Percentiles rank a stretch among this genome's conserved stretches.
Conservation (phyloP, 768 basidiomycete species). For the Kockovaella imperatae region DNA sequence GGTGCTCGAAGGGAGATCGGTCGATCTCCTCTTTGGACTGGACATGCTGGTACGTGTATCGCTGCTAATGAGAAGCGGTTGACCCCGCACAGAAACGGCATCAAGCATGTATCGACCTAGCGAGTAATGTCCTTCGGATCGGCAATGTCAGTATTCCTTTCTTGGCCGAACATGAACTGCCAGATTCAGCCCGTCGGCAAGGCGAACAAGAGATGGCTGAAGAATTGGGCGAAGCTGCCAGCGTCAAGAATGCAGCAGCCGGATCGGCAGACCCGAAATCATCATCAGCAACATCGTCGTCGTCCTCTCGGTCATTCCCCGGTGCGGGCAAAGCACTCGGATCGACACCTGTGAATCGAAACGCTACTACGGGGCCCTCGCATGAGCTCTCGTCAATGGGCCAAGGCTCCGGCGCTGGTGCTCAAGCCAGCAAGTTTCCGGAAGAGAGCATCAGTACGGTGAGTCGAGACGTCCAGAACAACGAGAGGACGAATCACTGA, state of each 20-base stretch:
- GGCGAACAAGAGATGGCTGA: constrained; percentile 42
- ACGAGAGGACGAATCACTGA: background rate
- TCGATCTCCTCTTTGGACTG: constrained; percentile 94
- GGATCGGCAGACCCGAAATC: constrained; percentile 22
- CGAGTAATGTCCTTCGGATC: constrained; percentile 82
- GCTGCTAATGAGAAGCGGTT: background rate
- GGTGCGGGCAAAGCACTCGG: constrained; percentile 63
- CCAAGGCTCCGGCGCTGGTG: too few relatives aligned
- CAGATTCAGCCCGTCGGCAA: constrained; percentile 57
- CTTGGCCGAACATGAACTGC: constrained; percentile 88
- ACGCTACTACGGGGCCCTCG: constrained; percentile 44
- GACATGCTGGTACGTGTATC: constrained; percentile 66
- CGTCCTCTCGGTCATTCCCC: too few relatives aligned
- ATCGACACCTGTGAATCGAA: background rate
- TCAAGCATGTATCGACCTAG: constrained; percentile 90
- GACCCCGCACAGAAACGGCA: constrained; percentile 59
- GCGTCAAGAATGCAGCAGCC: constrained; percentile 13
- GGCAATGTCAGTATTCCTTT: constrained; percentile 82
- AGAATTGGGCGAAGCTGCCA: constrained; percentile 34
- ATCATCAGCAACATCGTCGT: constrained; percentile 7
- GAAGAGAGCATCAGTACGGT: background rate
- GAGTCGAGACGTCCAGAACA: background rate
- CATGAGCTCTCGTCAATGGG: too few relatives aligned
- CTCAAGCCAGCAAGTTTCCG: background rate
- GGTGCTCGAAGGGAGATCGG: constrained; percentile 88